phyloP scores from a whole-genome alignment of 2,329 filamentous ascomycete genomes.

The Penicillium sclerotigenum region DNA sequence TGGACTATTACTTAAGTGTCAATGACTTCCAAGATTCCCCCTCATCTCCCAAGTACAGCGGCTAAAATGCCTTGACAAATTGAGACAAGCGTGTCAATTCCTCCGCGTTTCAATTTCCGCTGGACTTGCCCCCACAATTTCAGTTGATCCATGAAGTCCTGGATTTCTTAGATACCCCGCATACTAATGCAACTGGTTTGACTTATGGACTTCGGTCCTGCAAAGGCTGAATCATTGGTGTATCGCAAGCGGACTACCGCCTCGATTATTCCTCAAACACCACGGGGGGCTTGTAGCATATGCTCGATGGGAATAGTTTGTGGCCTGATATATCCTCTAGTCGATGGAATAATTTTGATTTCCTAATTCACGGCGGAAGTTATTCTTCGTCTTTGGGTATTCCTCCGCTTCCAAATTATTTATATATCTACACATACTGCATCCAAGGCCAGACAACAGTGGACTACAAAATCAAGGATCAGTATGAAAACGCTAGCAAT shows the following conservation, averaged over 20 bases:
- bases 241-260: background rate
- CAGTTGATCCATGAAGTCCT: background rate
- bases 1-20: too few species aligned
- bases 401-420: too few species aligned
- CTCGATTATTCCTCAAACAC: constrained; percentile 15
- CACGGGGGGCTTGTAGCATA: constrained; percentile 8
- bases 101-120: background rate
- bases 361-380: constrained; percentile 8
- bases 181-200: background rate
- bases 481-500: constrained; percentile 20
- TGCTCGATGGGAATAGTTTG: background rate
- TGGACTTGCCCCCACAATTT: background rate
- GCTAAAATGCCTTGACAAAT: constrained; percentile 9
- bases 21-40: background rate
- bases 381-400: background rate
- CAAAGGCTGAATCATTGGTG: background rate
- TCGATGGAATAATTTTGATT: background rate
- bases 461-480: background rate
- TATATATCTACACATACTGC: too few species aligned
- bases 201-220: background rate
- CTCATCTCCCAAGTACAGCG: background rate
- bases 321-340: background rate
- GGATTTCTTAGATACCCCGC: background rate
- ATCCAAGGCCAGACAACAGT: background rate
- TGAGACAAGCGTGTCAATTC: background rate